phyloP scores from a whole-genome alignment of 306 rosid genomes.

The Prunus salicina region DNA sequence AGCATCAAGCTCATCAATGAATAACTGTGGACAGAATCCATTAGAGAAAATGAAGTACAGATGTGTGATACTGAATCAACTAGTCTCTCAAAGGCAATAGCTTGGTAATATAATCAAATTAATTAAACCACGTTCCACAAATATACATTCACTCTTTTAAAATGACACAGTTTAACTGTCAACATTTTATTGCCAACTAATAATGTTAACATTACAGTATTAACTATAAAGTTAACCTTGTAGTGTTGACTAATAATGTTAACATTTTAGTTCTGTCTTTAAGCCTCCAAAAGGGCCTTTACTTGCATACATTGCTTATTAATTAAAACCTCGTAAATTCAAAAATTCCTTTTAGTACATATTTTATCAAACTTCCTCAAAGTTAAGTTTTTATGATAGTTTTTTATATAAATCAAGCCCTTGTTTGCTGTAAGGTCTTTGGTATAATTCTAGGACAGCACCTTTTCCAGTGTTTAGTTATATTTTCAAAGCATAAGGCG shows the following conservation, averaged over 20 bases:
- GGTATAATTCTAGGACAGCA: not conserved
- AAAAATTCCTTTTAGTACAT: not conserved
- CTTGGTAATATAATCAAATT: not conserved
- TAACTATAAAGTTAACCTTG: not conserved
- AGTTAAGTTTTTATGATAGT: not conserved
- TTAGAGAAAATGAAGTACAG: slow-evolving; percentile 9
- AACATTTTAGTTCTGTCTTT: not conserved
- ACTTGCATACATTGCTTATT: not conserved
- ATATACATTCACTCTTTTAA: too few relatives aligned
- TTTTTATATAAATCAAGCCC: not conserved
- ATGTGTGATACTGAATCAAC: not conserved
- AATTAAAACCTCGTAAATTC: not conserved
- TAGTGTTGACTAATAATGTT: too few relatives aligned
- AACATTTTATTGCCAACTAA: not conserved
- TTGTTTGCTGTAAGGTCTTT: not conserved
- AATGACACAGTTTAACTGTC: not conserved
- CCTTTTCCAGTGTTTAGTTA: not conserved
- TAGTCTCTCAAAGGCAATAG: not conserved
- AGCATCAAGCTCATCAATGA: slow-evolving; percentile 92
- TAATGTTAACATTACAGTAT: not conserved
- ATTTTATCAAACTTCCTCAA: not conserved
- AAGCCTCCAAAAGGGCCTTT: not conserved
- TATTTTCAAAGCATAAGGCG: not conserved
- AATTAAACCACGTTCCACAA: not conserved
- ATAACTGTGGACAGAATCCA: slow-evolving; percentile 49